A percentile compares a stretch with the other conserved stretches of the same genome.
These are phyloP conservation scores for Phytopythium kandeliae DNA, from an alignment of 352 stramenopile genomes.

Conservation along the genomic window DNA sequence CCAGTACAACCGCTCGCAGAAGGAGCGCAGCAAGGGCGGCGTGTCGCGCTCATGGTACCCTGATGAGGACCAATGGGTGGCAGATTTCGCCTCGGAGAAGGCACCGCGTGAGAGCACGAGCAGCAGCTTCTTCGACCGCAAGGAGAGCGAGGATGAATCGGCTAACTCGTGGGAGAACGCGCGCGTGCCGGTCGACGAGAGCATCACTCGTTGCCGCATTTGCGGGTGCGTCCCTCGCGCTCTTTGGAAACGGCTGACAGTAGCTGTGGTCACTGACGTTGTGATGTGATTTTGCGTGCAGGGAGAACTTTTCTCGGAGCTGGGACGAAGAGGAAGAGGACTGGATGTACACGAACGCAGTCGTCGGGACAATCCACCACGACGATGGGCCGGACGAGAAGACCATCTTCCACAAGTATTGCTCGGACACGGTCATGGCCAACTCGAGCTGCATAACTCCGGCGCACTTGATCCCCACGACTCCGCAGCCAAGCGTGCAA, in stretches of 20 bases:
- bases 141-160: slow-evolving; percentile 44
- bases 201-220: slow-evolving; percentile 76
- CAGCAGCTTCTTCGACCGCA: slow-evolving; percentile 72
- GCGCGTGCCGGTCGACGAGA: slow-evolving; percentile 72
- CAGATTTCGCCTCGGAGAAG: slow-evolving; percentile 57
- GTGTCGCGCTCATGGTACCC: slow-evolving; percentile 82
- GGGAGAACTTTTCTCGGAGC: slow-evolving; percentile 74
- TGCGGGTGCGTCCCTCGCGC: slow-evolving; percentile 43
- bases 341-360: slow-evolving; percentile 88
- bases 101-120: slow-evolving; percentile 65
- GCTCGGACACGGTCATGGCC: slow-evolving; percentile 77
- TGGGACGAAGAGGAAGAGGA: slow-evolving; percentile 89
- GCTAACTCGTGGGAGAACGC: slow-evolving; percentile 58
- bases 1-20: slow-evolving; percentile 77
- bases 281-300: slow-evolving; percentile 8
- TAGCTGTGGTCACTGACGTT: neutral
- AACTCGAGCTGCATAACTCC: slow-evolving; percentile 78
- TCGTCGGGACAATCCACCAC: slow-evolving; percentile 71
- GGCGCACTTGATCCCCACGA: slow-evolving; percentile 64
- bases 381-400: slow-evolving; percentile 21
- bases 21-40: slow-evolving; percentile 76
- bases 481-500: slow-evolving; percentile 20
- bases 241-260: neutral
- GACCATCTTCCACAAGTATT: slow-evolving; percentile 89
- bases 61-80: slow-evolving; percentile 76